These are phyloP conservation scores for Osmanthus fragrans DNA, from an alignment of 257 asterid species.

Conservation along the genomic window DNA sequence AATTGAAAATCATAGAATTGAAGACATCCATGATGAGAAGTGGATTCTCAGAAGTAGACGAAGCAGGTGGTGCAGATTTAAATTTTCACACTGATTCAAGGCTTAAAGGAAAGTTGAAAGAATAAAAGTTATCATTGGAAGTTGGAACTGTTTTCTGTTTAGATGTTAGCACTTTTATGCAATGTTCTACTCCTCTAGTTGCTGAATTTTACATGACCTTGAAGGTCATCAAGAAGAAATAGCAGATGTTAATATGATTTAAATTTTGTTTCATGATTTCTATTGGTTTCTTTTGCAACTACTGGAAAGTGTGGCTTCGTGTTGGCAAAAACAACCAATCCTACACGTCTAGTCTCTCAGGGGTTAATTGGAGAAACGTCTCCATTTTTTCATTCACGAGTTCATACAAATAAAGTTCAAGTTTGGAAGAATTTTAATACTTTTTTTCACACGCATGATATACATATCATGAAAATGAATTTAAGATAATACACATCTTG, in stretches of 20 bases:
- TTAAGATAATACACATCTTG: background rate
- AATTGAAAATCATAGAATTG: too few species aligned
- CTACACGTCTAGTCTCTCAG: background rate
- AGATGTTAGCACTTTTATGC: background rate
- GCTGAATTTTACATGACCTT: background rate
- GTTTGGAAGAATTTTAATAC: background rate
- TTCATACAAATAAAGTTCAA: background rate
- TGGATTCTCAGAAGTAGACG: too few species aligned
- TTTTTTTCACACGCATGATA: background rate
- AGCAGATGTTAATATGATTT: background rate
- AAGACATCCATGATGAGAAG: too few species aligned
- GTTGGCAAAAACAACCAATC: background rate
- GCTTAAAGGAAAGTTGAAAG: too few species aligned
- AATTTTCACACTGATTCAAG: too few species aligned
- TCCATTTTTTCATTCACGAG: background rate
- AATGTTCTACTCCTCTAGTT: background rate
- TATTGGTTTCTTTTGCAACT: too few species aligned
- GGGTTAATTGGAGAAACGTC: background rate
- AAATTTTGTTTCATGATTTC: too few species aligned
- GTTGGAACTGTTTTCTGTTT: background rate
- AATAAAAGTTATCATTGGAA: too few species aligned
- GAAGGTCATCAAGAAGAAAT: background rate
- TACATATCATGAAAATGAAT: background rate
- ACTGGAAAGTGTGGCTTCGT: background rate
- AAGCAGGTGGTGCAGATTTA: too few species aligned